These are phyloP conservation scores for Pseudonectria buxi DNA, from an alignment of 2,329 filamentous ascomycete species.

Conservation along the genomic window DNA sequence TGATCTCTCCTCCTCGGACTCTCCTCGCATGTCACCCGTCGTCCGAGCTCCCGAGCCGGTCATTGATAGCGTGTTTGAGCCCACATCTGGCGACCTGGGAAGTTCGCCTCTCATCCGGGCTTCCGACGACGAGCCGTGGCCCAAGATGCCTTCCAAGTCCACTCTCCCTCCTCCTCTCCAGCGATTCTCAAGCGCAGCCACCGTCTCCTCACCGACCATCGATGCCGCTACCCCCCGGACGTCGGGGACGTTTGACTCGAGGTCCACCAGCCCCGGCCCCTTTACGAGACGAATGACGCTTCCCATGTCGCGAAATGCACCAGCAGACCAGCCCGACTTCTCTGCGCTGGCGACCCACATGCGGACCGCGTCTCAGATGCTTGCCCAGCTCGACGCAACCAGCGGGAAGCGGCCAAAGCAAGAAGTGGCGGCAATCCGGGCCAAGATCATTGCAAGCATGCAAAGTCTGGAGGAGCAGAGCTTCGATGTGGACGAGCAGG, in stretches of 20 bases:
- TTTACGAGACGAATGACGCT: constrained; percentile 53
- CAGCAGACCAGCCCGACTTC: constrained; percentile 68
- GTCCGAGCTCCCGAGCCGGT: constrained; percentile 37
- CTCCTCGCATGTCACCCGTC: constrained; percentile 44
- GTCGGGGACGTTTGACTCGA: constrained; percentile 60
- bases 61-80: constrained; percentile 75
- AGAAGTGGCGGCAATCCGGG: constrained; percentile 76
- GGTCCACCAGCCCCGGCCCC: constrained; percentile 59
- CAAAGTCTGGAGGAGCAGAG: constrained; percentile 80
- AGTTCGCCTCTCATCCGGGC: constrained; percentile 63
- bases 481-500: constrained; percentile 67
- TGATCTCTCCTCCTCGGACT: constrained; percentile 55
- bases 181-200: constrained; percentile 55
- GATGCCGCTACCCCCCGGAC: constrained; percentile 61
- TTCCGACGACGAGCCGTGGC: constrained; percentile 40
- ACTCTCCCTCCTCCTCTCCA: constrained; percentile 33
- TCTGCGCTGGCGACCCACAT: constrained; percentile 80
- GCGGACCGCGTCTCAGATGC: constrained; percentile 81
- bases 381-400: constrained; percentile 74
- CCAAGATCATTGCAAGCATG: constrained; percentile 87
- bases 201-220: constrained; percentile 52
- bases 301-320: constrained; percentile 45
- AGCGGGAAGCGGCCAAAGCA: constrained; percentile 72
- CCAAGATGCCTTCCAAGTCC: constrained; percentile 22
- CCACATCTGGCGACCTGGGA: constrained; percentile 69